phyloP scores from a whole-genome alignment of 192 early-diverging fungal genomes.

The Entomortierella chlamydospora region DNA sequence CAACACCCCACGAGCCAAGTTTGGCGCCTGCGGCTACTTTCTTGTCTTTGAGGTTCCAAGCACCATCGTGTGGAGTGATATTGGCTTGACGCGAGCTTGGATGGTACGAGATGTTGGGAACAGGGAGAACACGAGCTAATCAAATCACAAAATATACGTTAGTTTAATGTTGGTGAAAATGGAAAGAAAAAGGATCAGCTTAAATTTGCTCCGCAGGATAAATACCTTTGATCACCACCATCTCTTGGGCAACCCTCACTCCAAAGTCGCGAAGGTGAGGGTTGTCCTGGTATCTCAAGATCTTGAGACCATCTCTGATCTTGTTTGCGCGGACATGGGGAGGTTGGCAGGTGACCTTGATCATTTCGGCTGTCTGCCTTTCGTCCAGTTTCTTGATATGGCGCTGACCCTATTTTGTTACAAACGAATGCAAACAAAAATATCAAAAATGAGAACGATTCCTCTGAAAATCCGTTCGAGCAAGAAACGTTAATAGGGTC shows the following conservation, averaged over 20 bases:
- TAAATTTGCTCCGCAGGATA: slow-evolving; percentile 24
- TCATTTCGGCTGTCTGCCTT: slow-evolving; percentile 93
- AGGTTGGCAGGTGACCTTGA: slow-evolving; percentile 88
- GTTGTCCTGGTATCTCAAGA: slow-evolving; percentile 73
- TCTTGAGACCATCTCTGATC: slow-evolving; percentile 79
- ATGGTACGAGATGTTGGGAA: slow-evolving; percentile 82
- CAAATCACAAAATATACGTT: neutral
- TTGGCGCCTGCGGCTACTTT: slow-evolving; percentile 79
- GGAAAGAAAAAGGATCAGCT: neutral
- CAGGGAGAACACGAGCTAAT: slow-evolving; percentile 81
- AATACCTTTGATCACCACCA: slow-evolving; percentile 69
- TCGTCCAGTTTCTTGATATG: slow-evolving; percentile 87
- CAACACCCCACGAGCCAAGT: slow-evolving; percentile 85
- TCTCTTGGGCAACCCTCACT: slow-evolving; percentile 71
- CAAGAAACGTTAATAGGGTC: no score
- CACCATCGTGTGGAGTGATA: slow-evolving; percentile 74
- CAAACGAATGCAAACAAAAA: no score
- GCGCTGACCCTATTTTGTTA: slow-evolving; percentile 74
- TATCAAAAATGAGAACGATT: no score
- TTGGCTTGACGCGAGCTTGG: slow-evolving; percentile 56
- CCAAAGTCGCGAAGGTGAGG: slow-evolving; percentile 85
- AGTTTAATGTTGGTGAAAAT: neutral
- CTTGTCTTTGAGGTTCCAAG: slow-evolving; percentile 91
- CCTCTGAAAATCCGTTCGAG: no score
- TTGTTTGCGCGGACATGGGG: slow-evolving; percentile 87